Base-by-base conservation (phyloP, 83 land plant genomes). In the Picea abies region DNA sequence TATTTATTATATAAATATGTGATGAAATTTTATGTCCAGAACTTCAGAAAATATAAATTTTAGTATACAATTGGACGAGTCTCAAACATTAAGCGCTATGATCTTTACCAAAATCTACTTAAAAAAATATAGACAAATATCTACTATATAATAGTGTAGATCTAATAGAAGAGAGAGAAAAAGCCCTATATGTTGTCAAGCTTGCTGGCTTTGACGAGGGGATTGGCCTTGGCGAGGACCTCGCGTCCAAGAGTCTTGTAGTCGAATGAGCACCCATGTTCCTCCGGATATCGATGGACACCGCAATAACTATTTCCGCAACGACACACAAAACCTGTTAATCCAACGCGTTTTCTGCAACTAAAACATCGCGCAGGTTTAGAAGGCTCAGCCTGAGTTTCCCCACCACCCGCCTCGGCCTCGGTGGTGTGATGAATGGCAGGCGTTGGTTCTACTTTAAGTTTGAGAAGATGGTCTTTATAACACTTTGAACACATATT, bases 141-240 rank as follows among this genome's bases (percentile, higher is more conserved):
- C 2, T 35, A 35, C 35, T 35, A 35, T 35, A 35, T 35, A 35
- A 35, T 35, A 2, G 35, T 1, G 35, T 35, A 35, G 35, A 35
- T 35, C 35, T 35, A 35, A 35, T 35, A 35, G 35, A 35, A 35
- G 35, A 35, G 35, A 35, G 35, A 35, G 35, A 35, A 2, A 35
- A 47, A 47, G 8, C 1, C 49, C 49, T 0, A 1, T 47, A 93
- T 87, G 80, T 89, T 90, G 41, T 85, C 84, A 20, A 93, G 79
- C 85, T 93, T 93, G 4, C 80, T 84, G 8, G 95, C 91, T 84
- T 84, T 79, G 25, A 86, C 86, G 0, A 86, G 41, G 44, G 88
- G 88, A 39, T 86, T 86, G n/a, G 80, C 86, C 82, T 86, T 86
- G 9, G 83, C 88, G 15, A 86, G 79, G 78, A 83, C 86, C 41